Percentiles rank a stretch among this genome's conserved stretches.
phyloP scores from a whole-genome alignment of 768 basidiomycete species.

The Calocera viscosa region DNA sequence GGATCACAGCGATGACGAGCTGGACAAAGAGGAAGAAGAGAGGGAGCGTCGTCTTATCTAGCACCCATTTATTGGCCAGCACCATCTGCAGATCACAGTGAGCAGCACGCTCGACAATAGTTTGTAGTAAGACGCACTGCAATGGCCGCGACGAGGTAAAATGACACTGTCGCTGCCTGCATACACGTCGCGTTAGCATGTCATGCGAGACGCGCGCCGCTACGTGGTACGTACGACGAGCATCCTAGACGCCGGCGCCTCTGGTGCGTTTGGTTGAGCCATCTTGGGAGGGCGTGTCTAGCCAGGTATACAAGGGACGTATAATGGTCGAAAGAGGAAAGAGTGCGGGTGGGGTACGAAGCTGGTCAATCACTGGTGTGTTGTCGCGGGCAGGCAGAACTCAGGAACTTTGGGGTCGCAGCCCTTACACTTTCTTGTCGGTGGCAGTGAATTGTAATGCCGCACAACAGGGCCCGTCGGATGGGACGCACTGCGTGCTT shows the following conservation, averaged over 20 bases:
- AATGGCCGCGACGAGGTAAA: conserved; percentile 81
- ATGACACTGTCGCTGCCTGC: conserved; percentile 62
- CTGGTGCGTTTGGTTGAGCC: conserved; percentile 1
- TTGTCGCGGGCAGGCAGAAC: too few relatives aligned
- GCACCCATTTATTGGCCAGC: conserved; percentile 90
- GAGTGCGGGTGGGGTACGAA: neutral
- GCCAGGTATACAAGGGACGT: neutral
- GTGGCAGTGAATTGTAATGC: too few relatives aligned
- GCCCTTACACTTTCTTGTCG: too few relatives aligned
- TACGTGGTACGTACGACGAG: conserved; percentile 11
- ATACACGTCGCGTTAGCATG: neutral
- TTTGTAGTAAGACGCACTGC: conserved; percentile 44
- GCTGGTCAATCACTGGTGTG: too few relatives aligned
- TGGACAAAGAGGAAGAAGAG: conserved; percentile 81
- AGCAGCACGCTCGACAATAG: neutral
- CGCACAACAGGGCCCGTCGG: too few relatives aligned
- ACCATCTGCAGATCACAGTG: conserved; percentile 51
- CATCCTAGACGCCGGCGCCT: conserved; percentile 11
- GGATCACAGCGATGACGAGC: conserved; percentile 61
- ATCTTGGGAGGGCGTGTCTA: neutral
- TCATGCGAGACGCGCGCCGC: neutral
- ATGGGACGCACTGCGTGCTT: too few relatives aligned
- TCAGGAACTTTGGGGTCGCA: too few relatives aligned
- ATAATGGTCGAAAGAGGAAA: neutral
- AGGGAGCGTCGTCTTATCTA: conserved; percentile 58